phyloP scores from a whole-genome alignment of 495 filamentous ascomycete genomes.

The Talaromyces liani region DNA sequence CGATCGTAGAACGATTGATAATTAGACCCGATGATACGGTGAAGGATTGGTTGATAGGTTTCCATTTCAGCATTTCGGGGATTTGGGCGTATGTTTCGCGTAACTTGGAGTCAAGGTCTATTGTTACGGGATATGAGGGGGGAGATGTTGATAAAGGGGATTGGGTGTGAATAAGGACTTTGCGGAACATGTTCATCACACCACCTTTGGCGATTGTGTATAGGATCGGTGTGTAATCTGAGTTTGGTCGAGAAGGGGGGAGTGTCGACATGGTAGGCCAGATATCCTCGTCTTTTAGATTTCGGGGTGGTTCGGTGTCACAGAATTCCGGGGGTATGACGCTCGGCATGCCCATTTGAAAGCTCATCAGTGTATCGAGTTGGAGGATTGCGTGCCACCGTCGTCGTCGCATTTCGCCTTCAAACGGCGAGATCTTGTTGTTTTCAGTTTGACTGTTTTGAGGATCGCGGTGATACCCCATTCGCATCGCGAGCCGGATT shows the following conservation, averaged over 20 bases:
- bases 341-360: slow-evolving; percentile 47
- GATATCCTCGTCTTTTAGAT: slow-evolving; percentile 45
- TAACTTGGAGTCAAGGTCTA: slow-evolving; percentile 28
- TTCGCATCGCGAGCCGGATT: slow-evolving; percentile 44
- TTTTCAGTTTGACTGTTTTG: background rate
- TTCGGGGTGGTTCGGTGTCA: slow-evolving; percentile 37
- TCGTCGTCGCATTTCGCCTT: slow-evolving; percentile 29
- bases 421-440: slow-evolving; percentile 17
- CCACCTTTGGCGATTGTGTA: slow-evolving; percentile 41
- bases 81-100: slow-evolving; percentile 13
- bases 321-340: slow-evolving; percentile 40
- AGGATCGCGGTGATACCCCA: slow-evolving; percentile 50
- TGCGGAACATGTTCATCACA: slow-evolving; percentile 30
- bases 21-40: slow-evolving; percentile 16
- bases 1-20: slow-evolving; percentile 14
- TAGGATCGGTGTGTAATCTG: slow-evolving; percentile 39
- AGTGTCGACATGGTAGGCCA: slow-evolving; percentile 31
- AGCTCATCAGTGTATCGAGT: slow-evolving; percentile 28
- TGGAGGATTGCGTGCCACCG: slow-evolving; percentile 23
- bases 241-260: slow-evolving; percentile 31
- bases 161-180: slow-evolving; percentile 26
- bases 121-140: slow-evolving; percentile 23
- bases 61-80: slow-evolving; percentile 8
- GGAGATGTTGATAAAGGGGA: slow-evolving; percentile 12
- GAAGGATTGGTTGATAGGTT: slow-evolving; percentile 12